These are phyloP conservation scores for Trametes sp. DNA, from an alignment of 1,284 basidiomycete genomes.

Conservation along the genomic window DNA sequence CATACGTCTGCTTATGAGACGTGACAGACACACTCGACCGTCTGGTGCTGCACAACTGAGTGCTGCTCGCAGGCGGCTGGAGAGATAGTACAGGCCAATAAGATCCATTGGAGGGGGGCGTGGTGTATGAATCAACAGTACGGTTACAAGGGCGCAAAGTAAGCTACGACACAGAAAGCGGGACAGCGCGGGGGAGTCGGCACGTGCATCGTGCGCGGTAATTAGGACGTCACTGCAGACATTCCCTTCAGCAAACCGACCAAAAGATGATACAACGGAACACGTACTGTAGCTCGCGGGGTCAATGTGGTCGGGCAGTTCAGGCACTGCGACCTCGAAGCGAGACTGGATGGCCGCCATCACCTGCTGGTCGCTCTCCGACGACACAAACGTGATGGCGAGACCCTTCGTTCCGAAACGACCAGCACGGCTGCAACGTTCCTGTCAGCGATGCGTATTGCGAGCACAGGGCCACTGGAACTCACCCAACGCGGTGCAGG, in stretches of 20 bases:
- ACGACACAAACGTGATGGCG: slow-evolving; percentile 97
- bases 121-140: slow-evolving; percentile 24
- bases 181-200: slow-evolving; percentile 24
- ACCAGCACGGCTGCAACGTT: slow-evolving; percentile 81
- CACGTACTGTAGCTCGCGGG: slow-evolving; percentile 84
- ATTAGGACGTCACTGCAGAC: slow-evolving; percentile 49
- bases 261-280: slow-evolving; percentile 33
- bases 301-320: slow-evolving; percentile 93
- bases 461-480: no score
- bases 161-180: slow-evolving; percentile 31
- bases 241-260: neutral
- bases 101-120: slow-evolving; percentile 31
- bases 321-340: slow-evolving; percentile 94
- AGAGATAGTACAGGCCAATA: slow-evolving; percentile 18
- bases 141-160: slow-evolving; percentile 29
- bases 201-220: slow-evolving; percentile 9
- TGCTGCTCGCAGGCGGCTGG: no score
- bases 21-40: no score
- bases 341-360: slow-evolving; percentile 91
- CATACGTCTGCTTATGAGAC: no score
- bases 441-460: neutral
- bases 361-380: slow-evolving; percentile 92
- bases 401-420: slow-evolving; percentile 99
- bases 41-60: no score
- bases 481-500: slow-evolving; percentile 94